Percentiles rank a stretch among this genome's conserved stretches.
Conservation (phyloP, 441 rosid genomes). For the Caryocar brasiliense region DNA sequence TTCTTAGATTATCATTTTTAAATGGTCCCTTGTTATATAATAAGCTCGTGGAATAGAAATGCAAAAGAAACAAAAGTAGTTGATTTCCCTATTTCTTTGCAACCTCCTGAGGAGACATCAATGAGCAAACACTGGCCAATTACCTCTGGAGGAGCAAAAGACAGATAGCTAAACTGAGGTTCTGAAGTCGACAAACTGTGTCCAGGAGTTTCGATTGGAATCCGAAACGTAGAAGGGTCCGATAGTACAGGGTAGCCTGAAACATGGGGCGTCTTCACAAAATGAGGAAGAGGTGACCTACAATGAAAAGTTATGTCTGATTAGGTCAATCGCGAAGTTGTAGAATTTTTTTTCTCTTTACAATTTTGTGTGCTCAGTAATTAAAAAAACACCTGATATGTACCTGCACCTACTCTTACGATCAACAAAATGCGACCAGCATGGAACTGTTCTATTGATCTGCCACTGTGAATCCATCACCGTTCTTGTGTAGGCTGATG, state of each 20-base stretch:
- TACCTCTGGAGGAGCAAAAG: slow-evolving; percentile 94
- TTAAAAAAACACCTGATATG: not conserved
- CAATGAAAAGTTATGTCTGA: not conserved
- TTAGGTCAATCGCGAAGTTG: not conserved
- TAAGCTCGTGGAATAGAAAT: too few species aligned
- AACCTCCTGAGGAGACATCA: not conserved
- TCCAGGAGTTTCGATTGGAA: slow-evolving; percentile 38
- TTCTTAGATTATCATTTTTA: too few species aligned
- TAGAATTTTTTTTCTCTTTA: not conserved
- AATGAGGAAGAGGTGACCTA: slow-evolving; percentile 65
- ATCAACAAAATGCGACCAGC: slow-evolving; percentile 79
- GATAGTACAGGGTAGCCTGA: slow-evolving; percentile 53
- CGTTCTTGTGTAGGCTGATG: slow-evolving; percentile 37
- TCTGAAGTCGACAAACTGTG: slow-evolving; percentile 17
- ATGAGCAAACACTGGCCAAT: not conserved
- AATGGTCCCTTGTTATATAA: too few species aligned
- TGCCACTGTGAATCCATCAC: slow-evolving; percentile 67
- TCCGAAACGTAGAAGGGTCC: slow-evolving; percentile 43
- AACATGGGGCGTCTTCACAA: slow-evolving; percentile 44
- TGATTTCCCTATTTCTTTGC: not conserved
- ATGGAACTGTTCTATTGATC: slow-evolving; percentile 68
- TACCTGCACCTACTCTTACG: slow-evolving; percentile 51
- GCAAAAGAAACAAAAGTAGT: too few species aligned
- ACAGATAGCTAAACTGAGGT: slow-evolving; percentile 46
- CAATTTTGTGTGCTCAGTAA: not conserved